These are phyloP conservation scores for Micractinium sp. DNA, from an alignment of 139 green algal genomes.

Conservation along the genomic window DNA sequence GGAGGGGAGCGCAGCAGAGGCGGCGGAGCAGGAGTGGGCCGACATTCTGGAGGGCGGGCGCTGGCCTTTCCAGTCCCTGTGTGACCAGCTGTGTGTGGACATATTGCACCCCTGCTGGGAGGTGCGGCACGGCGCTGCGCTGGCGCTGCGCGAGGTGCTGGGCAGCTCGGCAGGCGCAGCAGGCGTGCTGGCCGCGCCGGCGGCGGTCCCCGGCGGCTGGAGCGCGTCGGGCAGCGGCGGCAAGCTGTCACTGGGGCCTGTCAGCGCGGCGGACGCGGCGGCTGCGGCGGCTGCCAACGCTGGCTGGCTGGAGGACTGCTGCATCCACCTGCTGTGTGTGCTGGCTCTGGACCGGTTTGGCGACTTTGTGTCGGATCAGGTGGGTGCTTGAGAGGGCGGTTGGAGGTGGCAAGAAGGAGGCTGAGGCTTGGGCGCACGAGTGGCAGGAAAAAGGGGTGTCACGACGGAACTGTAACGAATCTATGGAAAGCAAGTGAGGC, in stretches of 20 bases:
- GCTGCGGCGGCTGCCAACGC: conserved; percentile 63
- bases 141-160: conserved; percentile 88
- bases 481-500: no score
- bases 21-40: conserved; percentile 56
- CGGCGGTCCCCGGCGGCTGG: conserved; percentile 40
- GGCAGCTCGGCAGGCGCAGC: conserved; percentile 64
- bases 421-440: no score
- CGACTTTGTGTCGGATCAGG: conserved; percentile 94
- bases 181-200: conserved; percentile 39
- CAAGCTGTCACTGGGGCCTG: conserved; percentile 47
- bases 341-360: conserved; percentile 95
- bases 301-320: conserved; percentile 84
- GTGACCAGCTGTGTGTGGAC: conserved; percentile 77
- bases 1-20: background rate
- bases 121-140: conserved; percentile 83
- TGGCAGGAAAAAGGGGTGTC: no score
- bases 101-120: conserved; percentile 64
- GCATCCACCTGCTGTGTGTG: conserved; percentile 87
- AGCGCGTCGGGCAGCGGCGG: conserved; percentile 41
- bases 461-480: no score
- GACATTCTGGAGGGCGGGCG: conserved; percentile 52
- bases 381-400: conserved; percentile 5
- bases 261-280: conserved; percentile 46
- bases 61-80: conserved; percentile 88
- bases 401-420: background rate